Evolutionary conservation across 2,329 filamentous ascomycete genomes (phyloP).

Genomic region (Diaporthe citriasiana): DNA sequence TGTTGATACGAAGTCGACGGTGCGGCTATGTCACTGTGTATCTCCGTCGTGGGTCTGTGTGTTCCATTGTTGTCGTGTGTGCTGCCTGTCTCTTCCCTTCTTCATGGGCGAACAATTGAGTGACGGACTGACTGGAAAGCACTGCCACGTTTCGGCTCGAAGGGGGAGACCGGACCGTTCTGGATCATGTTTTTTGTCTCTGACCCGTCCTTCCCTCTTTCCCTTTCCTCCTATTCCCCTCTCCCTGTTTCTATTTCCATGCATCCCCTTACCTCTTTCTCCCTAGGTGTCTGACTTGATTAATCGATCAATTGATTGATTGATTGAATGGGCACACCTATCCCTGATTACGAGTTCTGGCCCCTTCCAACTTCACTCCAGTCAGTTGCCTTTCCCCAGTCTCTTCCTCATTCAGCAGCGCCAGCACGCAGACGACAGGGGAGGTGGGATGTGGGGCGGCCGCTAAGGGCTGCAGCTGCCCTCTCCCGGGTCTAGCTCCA

Average conservation of each 20-base stretch:
- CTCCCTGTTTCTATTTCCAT: background rate
- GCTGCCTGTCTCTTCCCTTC: background rate
- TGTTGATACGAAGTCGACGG: constrained; percentile 23
- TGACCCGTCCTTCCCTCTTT: constrained; percentile 1
- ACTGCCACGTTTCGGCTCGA: constrained; percentile 32
- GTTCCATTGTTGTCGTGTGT: background rate
- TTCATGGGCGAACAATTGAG: background rate
- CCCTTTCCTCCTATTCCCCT: background rate
- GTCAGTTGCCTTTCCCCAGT: constrained; percentile 11
- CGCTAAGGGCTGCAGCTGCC: constrained; percentile 29
- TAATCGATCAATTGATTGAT: background rate
- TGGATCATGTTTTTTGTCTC: constrained; percentile 12
- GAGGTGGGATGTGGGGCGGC: constrained; percentile 13
- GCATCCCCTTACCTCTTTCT: constrained; percentile 29
- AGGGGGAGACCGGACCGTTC: constrained; percentile 18
- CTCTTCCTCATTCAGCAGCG: constrained; percentile 6
- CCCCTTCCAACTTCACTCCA: background rate
- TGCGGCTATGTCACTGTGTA: background rate
- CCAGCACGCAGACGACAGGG: background rate
- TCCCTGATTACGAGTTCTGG: background rate
- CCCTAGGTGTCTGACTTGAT: constrained; percentile 1
- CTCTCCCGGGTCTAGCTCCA: constrained; percentile 4
- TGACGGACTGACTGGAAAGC: background rate
- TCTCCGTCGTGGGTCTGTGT: background rate
- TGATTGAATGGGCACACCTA: background rate